Base-by-base conservation (phyloP, 331 rosid genomes). In the Erythrophleum ivorense region DNA sequence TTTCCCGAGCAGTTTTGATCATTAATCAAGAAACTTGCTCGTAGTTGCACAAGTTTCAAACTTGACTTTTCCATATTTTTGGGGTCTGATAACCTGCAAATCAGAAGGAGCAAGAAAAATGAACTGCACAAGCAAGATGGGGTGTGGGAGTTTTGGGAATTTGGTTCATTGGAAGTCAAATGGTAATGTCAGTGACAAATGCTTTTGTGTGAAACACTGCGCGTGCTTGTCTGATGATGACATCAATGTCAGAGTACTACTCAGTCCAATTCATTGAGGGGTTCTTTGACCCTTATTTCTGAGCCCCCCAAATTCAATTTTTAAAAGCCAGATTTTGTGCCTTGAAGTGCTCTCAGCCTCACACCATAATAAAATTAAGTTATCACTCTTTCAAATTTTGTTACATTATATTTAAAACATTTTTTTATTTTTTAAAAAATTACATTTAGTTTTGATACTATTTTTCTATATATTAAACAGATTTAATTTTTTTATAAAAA, bases 151-250 rank as follows among this genome's bases (percentile, higher is more conserved):
- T 24, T 24, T 24, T 24, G 29, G 29, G 29, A 24, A 43, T 43
- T 43, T 6, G 1, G 0, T 43, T 43, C 8, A 43, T 5, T 6
- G 69, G 40, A 55, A 24, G 40, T 2, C 19, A 50, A 78, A 73
- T 52, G 5, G 59, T 7, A 38, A 18, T 34, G 40, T 57, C 24
- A 10, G 9, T 6, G 46, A 48, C 12, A 48, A 3, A 29, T 60
- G 60, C 18, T 57, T 38, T 19, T 36, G 75, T 54, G 50, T 63
- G 80, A 76, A 81, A 62, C 34, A 21, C 53, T 63, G 77, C 89
- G 92, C 89, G 83, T 90, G 90, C 90, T 77, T 36, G 38, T 57
- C 82, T 84, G 87, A 83, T 43, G 83, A 85, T 83, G 86, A 85
- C 90, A 83, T 15, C 31, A 16, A 38, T 87, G 87, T 85, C 88